Evolutionary conservation across 164 flowering plant species (phyloP), one percentile per base, ranked within the genome.

Genomic region (Magnolia changhungtana): DNA sequence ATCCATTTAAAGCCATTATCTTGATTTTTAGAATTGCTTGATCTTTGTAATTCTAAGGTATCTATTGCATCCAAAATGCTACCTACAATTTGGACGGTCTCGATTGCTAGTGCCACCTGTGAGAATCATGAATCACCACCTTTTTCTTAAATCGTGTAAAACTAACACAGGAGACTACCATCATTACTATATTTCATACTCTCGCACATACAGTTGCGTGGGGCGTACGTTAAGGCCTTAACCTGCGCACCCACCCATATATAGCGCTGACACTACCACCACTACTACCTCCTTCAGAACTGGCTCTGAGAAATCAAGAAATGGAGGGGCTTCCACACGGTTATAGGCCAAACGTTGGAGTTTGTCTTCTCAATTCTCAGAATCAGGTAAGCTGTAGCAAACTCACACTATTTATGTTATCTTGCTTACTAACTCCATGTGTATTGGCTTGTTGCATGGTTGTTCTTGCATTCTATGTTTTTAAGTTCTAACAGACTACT

Each of bases 271-370:
- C 67, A 64, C n/a, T 4, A 8, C 10, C 67, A n/a, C 3, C 71
- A 67, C 1, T 19, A 67, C n/a, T 20, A 67, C 45, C 49, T 27
- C 45, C 37, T 65, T 13, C 24, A 11, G 24, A 65, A 24, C 13
- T 65, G 19, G 50, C 14, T 23, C 18, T 14, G 20, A 27, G n/a
- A 67, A 67, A 31, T 29, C 8, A 27, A 70, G 58, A 49, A 64
- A 94, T 95, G 97, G 98, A 95, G 76, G 86, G 80, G 66, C 90
- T 95, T 24, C 98, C 98, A 11, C 24, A 85, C 51, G 98, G 98
- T 61, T 95, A 95, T 72, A 93, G 98, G 75, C 95, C 98, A 59
- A 90, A 93, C 86, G 94, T 95, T 68, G 98, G 98, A 45, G 88
- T 95, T 66, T 93, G 97, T 74, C 94, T 95, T 83, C 83, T 95